Evolutionary conservation across 345 rosid genomes (phyloP).

Genomic region (Eucalyptus melliodora): DNA sequence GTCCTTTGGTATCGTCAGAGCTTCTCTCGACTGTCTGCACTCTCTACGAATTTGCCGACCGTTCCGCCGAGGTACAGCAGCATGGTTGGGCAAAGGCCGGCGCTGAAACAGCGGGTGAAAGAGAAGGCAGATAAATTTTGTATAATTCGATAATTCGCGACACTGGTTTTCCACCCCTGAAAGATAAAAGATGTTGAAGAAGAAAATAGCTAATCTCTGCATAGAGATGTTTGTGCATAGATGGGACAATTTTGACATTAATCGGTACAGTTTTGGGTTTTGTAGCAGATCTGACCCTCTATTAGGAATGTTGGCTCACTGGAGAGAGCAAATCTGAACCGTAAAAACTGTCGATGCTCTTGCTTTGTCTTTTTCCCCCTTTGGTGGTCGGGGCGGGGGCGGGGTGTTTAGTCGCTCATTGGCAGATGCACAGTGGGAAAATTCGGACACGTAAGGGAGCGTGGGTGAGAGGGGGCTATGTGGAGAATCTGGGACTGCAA

Average conservation of each 20-base stretch:
- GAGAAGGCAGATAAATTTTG: neutral
- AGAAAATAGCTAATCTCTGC: neutral
- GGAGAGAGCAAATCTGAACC: neutral
- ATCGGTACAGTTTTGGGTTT: neutral
- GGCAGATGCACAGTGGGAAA: neutral
- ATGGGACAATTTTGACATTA: neutral
- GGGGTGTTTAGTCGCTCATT: neutral
- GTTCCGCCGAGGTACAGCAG: neutral
- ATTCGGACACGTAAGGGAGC: too few relatives aligned
- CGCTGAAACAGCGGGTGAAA: neutral
- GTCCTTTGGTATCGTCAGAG: slow-evolving; percentile 40
- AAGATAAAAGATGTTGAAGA: neutral
- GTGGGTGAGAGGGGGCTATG: neutral
- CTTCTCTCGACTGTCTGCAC: slow-evolving; percentile 1
- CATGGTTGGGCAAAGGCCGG: neutral
- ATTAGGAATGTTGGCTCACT: neutral
- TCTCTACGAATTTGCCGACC: neutral
- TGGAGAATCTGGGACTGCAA: neutral
- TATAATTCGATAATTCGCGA: too few relatives aligned
- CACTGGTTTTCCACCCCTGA: too few relatives aligned
- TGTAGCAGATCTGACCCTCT: neutral
- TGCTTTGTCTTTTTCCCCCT: neutral
- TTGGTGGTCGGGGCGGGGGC: neutral
- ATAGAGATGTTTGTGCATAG: neutral
- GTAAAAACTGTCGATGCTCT: neutral